Evolutionary conservation across 2,329 filamentous ascomycete genomes (phyloP), one percentile per base, ranked within the genome.

Genomic region (Colletotrichum coccodes): DNA sequence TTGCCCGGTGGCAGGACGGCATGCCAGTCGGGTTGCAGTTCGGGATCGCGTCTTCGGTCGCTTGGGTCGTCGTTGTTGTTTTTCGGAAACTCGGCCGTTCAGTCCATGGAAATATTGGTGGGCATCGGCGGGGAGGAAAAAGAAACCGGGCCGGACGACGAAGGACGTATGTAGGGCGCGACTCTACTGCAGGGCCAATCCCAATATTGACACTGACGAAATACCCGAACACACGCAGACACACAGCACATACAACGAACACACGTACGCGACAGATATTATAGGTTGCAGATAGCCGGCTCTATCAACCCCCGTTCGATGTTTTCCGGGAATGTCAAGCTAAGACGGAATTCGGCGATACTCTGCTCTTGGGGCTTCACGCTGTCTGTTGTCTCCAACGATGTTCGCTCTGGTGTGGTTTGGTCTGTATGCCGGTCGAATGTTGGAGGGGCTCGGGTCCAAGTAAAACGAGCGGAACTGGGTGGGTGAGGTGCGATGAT

Each of bases 1-100:
- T 53, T 65, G 66, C 66, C 61, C 66, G 32, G 40, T 53, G 59
- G 54, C 66, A 66, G 66, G 61, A 69, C 66, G 61, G 61, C 66
- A 69, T 69, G 47, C 66, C 66, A 69, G 62, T 65, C 47, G 42
- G 36, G 58, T 49, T 30, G 44, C 16, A 26, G 28, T 18, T 64
- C 30, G 44, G 21, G 38, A 30, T n/a, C 46, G 44, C 18, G 23
- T n/a, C 23, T 47, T 60, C 18, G 38, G 34, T 52, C n/a, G 46
- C n/a, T 52, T 18, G 32, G 34, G 26, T 52, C 34, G 26, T 32
- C 46, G 23, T 44, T 38, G 38, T 34, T 44, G 23, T 52, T 34
- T 34, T 46, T 44, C 18, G 38, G 30, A 58, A 32, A 23, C 14
- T 26, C 14, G 36, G 36, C 40, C 26, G 62, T 52, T 21, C 16